Evolutionary conservation across 768 basidiomycete genomes (phyloP), one percentile per base, ranked within the genome.

Genomic region (Megacollybia marginata): DNA sequence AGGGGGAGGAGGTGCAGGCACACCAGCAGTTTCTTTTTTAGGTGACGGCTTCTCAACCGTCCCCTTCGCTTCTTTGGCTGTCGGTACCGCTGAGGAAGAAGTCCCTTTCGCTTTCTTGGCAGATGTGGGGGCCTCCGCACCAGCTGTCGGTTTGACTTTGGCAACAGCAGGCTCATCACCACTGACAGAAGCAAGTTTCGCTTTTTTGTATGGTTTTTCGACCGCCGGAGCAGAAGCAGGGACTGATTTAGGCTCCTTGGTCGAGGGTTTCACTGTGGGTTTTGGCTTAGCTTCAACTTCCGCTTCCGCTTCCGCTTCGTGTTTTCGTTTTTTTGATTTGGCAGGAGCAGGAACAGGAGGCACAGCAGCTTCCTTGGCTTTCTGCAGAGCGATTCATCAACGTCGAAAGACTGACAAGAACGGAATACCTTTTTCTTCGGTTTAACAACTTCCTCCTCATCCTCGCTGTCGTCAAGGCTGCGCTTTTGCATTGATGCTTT

Each of bases 391-490:
- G n/a, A 10, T 15, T 33, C 51, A 35, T n/a, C 28, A n/a, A 42
- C 46, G 4, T 23, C 46, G 23, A 45, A 18, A 43, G 36, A 16
- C 42, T 33, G 47, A n/a, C 19, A 53, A 23, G 56, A 50, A 42
- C 59, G 60, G 52, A 72, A 73, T 2, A 59, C 64, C 57, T 76
- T 76, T 58, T 79, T 80, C 62, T 66, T 67, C 33, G 72, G 69
- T 38, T 70, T 69, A 18, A 46, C 63, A n/a, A 64, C 66, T 16
- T 62, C 68, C 23, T 6, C 23, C 4, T 6, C 6, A 43, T 69
- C 63, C 13, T 64, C 68, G 11, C 66, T 73, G 28, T 69, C 68
- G 0, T 65, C 67, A 11, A 72, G 64, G 3, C 64, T 58, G 12
- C 69, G 61, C 56, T 73, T 74, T 58, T 62, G 65, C 62, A 49